Evolutionary conservation across 2,329 filamentous ascomycete species (phyloP).

Genomic region (Talaromyces sp.): DNA sequence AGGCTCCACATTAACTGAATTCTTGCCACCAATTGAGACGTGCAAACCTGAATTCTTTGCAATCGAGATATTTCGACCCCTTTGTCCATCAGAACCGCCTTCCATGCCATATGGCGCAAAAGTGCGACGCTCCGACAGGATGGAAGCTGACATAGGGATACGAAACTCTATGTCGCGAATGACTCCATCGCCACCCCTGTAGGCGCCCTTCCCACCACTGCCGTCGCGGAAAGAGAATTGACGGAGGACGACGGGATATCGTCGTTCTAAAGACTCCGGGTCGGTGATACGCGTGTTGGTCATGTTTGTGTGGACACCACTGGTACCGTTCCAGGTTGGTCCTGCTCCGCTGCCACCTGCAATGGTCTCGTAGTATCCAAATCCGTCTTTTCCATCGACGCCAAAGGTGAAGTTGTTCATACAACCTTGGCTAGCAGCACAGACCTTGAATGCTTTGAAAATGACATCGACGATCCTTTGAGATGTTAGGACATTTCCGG

Average conservation of each 20-base stretch:
- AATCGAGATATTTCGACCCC: constrained; percentile 24
- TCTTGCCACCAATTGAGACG: constrained; percentile 26
- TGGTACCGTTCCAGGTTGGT: constrained; percentile 10
- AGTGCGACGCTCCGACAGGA: constrained; percentile 25
- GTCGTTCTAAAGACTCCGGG: constrained; percentile 4
- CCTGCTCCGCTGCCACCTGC: constrained; percentile 6
- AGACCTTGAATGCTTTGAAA: constrained; percentile 31
- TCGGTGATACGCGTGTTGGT: constrained; percentile 13
- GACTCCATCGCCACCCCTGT: constrained; percentile 7
- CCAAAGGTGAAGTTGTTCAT: constrained; percentile 32
- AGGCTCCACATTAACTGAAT: constrained; percentile 22
- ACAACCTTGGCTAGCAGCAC: constrained; percentile 28
- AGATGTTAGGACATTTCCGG: constrained; percentile 28
- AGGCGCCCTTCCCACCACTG: constrained; percentile 4
- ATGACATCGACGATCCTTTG: constrained; percentile 31
- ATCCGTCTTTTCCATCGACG: constrained; percentile 18
- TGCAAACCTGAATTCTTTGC: constrained; percentile 14
- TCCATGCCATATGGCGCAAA: constrained; percentile 27
- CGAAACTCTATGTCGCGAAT: constrained; percentile 10
- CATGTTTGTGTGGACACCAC: constrained; percentile 14
- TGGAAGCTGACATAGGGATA: constrained; percentile 1
- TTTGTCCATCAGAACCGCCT: constrained; percentile 22
- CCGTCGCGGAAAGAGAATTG: constrained; percentile 3
- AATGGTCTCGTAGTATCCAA: constrained; percentile 19
- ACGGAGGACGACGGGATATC: constrained; percentile 5